Conservation (phyloP, 208 protist genomes). For the Trypanosoma avium region DNA sequence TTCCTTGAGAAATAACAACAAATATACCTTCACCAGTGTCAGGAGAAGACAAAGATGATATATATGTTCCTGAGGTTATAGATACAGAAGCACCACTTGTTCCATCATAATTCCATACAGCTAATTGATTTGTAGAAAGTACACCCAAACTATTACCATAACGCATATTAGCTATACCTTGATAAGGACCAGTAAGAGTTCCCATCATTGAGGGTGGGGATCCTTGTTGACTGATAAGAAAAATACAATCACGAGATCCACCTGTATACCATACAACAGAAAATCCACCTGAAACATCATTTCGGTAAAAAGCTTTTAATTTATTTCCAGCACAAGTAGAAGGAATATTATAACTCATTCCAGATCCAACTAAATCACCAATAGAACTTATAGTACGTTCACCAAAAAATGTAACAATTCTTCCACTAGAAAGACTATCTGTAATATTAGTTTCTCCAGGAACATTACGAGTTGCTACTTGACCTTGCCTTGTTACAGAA, state of each 20-base stretch:
- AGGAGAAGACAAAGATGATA: conserved; percentile 17
- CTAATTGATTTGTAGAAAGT: background rate
- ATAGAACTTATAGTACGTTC: conserved; percentile 3
- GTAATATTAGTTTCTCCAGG: background rate
- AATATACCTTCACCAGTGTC: conserved; percentile 15
- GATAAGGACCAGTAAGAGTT: background rate
- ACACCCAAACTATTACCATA: conserved; percentile 22
- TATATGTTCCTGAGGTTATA: background rate
- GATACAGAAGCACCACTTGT: background rate
- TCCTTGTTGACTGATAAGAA: conserved; percentile 3
- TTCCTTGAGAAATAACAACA: background rate
- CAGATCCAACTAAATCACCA: background rate
- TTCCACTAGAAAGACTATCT: background rate
- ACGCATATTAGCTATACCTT: conserved; percentile 3
- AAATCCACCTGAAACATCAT: background rate
- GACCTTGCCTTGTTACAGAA: background rate
- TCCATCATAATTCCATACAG: background rate
- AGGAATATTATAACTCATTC: conserved; percentile 3
- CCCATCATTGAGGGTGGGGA: conserved; percentile 7
- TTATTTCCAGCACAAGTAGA: background rate
- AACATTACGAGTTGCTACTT: background rate
- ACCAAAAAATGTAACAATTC: conserved; percentile 14
- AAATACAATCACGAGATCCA: conserved; percentile 11
- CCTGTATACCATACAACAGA: conserved; percentile 17
- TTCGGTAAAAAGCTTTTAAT: background rate